Evolutionary conservation across 2,329 filamentous ascomycete genomes (phyloP).

Genomic region (Alternaria solani): DNA sequence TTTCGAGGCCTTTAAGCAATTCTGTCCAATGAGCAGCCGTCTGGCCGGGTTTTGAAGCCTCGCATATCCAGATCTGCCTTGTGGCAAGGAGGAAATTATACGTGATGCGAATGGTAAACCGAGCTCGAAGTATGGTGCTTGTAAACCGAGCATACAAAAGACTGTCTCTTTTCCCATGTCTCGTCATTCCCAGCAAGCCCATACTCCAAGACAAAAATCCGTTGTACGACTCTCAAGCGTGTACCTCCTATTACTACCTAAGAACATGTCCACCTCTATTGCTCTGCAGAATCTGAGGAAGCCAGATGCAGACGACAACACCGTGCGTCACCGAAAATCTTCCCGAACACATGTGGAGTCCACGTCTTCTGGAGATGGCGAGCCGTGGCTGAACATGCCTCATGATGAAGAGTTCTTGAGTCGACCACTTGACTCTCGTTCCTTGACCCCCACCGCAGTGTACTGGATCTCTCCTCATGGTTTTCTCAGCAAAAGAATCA

Average conservation of each 20-base stretch:
- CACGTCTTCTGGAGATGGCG: conserved; percentile 4
- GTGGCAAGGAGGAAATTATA: not conserved
- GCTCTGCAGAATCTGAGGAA: conserved; percentile 25
- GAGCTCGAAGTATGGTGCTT: not conserved
- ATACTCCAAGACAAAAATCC: not conserved
- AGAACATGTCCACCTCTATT: conserved; percentile 32
- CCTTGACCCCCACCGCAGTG: conserved; percentile 27
- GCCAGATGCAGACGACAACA: conserved; percentile 4
- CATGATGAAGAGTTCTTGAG: conserved; percentile 17
- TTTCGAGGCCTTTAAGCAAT: not conserved
- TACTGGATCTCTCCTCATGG: conserved; percentile 36
- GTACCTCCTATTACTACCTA: not conserved
- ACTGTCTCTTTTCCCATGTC: not conserved
- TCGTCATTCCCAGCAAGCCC: not conserved
- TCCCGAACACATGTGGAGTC: conserved; percentile 11
- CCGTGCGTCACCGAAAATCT: conserved; percentile 20
- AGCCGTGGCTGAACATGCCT: conserved; percentile 20
- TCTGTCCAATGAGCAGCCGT: not conserved
- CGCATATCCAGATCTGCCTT: not conserved
- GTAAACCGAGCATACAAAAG: not conserved
- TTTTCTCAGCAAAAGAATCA: conserved; percentile 26
- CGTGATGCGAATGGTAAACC: not conserved
- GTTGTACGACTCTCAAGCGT: not conserved
- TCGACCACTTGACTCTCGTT: conserved; percentile 23
- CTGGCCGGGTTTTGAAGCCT: not conserved